A percentile compares a stretch with the other conserved stretches of the same genome.
These are phyloP conservation scores for Carex arenaria DNA, from an alignment of 202 grass and related monocot species.

Conservation along the genomic window DNA sequence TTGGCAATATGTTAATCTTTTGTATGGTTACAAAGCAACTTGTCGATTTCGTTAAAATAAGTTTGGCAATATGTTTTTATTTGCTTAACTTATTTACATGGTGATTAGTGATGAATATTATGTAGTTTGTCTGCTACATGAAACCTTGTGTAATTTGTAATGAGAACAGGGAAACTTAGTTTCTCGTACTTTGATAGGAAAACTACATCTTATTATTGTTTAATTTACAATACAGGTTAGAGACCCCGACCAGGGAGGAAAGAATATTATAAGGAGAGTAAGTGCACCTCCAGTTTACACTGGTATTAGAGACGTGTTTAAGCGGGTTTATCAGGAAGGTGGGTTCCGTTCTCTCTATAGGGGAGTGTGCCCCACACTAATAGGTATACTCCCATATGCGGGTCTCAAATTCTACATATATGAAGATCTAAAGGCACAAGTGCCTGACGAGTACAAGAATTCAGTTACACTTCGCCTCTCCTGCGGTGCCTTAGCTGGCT, in stretches of 20 bases:
- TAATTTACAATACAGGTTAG: slow-evolving; percentile 9
- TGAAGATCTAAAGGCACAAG: slow-evolving; percentile 71
- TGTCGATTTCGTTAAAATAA: not conserved
- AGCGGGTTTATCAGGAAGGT: slow-evolving; percentile 75
- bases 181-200: not conserved
- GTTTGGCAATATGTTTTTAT: not conserved
- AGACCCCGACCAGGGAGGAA: slow-evolving; percentile 17
- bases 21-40: not conserved
- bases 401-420: slow-evolving; percentile 99
- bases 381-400: slow-evolving; percentile 96
- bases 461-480: slow-evolving; percentile 71
- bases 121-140: not conserved
- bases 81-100: not conserved
- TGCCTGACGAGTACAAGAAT: slow-evolving; percentile 84
- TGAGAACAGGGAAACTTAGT: not conserved
- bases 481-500: slow-evolving; percentile 90
- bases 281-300: slow-evolving; percentile 48
- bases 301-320: slow-evolving; percentile 86
- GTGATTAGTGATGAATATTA: not conserved
- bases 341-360: slow-evolving; percentile 77
- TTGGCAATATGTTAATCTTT: no score
- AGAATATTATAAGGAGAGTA: slow-evolving; percentile 45
- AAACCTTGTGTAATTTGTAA: not conserved
- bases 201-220: not conserved
- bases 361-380: slow-evolving; percentile 86